Evolutionary conservation across 2,329 filamentous ascomycete species (phyloP), one percentile per base, ranked within the genome.

Genomic region (Meredithiella fracta): DNA sequence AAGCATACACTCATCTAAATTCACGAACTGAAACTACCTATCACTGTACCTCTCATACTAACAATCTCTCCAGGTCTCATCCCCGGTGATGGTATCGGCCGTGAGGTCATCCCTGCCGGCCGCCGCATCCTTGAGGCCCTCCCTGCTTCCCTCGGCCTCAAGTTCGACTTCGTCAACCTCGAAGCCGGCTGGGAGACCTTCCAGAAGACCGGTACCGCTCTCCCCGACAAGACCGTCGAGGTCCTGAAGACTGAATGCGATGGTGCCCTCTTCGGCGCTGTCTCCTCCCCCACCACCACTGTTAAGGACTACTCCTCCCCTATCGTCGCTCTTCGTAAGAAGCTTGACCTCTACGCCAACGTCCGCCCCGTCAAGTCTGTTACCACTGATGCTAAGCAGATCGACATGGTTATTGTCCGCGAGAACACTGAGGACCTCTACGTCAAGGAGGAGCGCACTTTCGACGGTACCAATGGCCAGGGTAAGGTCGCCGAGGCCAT

Each of bases 371-470:
- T 97, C 68, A 96, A 96, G 75, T 85, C 85, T 49, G 80, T 87
- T 60, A 66, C 74, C 60, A 84, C 80, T 34, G 77, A 79, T 55
- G 63, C 70, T 49, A 77, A 75, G 64, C 84, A 85, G 60, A 89
- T 96, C 65, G 92, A 98, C 72, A 84, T 98, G 69, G 92, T 98
- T 65, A 98, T 97, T 65, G 92, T 97, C 56, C 86, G 92, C 62
- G 92, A 98, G 72, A 98, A 98, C 75, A 98, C 92, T 31, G 92
- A 98, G 73, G 92, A 98, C 68, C 78, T 98, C 42, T 95, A 95
- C 71, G 91, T 98, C 64, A 97, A 97, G 74, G 86, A 97, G 69
- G 92, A 98, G 74, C 83, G 76, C 68, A 96, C 89, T 22, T 83
- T 80, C 67, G 79, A 86, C 55, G 80, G 78, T 31, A 74, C 83